These are phyloP conservation scores for Rutstroemia sp. DNA, from an alignment of 2,329 filamentous ascomycete species.

Conservation along the genomic window DNA sequence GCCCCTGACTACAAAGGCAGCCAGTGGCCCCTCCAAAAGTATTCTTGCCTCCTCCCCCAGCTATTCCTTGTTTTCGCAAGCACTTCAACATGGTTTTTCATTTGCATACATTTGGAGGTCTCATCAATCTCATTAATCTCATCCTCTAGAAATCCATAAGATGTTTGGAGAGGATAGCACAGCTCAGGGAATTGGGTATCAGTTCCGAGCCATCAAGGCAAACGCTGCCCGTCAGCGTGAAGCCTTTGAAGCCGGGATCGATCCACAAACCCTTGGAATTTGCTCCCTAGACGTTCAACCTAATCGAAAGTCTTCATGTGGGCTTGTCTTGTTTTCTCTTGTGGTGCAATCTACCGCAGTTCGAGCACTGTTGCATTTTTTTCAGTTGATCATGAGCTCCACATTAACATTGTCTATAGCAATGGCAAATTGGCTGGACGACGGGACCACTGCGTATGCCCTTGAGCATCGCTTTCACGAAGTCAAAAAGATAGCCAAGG, in stretches of 20 bases:
- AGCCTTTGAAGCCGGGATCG: constrained; percentile 37
- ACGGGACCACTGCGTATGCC: constrained; percentile 19
- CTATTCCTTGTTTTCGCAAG: background rate
- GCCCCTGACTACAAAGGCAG: background rate
- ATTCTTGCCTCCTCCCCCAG: background rate
- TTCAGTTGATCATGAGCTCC: background rate
- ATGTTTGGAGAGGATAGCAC: constrained; percentile 50
- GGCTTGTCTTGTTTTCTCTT: constrained; percentile 3
- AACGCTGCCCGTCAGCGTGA: constrained; percentile 42
- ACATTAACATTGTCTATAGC: constrained; percentile 18
- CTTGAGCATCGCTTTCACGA: constrained; percentile 26
- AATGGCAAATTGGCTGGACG: constrained; percentile 19
- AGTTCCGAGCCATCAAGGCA: constrained; percentile 49
- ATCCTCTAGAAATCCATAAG: background rate
- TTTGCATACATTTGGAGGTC: too few species aligned
- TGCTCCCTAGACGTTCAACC: constrained; percentile 1
- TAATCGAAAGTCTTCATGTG: constrained; percentile 10
- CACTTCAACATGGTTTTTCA: background rate
- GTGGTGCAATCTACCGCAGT: background rate
- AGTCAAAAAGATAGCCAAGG: constrained; percentile 23
- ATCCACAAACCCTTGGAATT: constrained; percentile 32
- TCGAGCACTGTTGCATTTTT: constrained; percentile 2
- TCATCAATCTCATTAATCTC: background rate
- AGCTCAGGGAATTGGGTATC: constrained; percentile 49
- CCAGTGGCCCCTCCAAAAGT: background rate